These are phyloP conservation scores for Stipa capillata DNA, from an alignment of 176 grass and related monocot species.

Conservation along the genomic window DNA sequence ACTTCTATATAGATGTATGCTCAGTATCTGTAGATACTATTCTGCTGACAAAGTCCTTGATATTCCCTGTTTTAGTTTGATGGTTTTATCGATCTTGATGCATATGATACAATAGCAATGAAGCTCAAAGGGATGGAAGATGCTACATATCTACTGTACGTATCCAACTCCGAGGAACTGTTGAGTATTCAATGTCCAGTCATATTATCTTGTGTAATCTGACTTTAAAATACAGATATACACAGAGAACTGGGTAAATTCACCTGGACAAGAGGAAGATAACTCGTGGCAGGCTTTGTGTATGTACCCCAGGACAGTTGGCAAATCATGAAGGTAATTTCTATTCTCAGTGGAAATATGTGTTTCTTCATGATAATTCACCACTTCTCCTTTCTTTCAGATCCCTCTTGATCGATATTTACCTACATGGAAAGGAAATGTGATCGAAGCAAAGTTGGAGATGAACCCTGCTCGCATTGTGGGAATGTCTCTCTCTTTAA, in stretches of 20 bases:
- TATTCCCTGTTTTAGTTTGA: conserved; percentile 53
- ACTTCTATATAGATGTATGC: not conserved
- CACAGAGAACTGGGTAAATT: conserved; percentile 96
- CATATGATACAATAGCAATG: conserved; percentile 97
- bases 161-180: not conserved
- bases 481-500: conserved; percentile 82
- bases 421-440: conserved; percentile 83
- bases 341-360: not conserved
- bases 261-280: conserved; percentile 87
- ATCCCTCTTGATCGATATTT: conserved; percentile 72
- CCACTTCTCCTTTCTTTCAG: conserved; percentile 25
- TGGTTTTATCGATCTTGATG: conserved; percentile 84
- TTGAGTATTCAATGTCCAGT: conserved; percentile 17
- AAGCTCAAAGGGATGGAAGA: conserved; percentile 85
- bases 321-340: conserved; percentile 69
- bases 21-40: not conserved
- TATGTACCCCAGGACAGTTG: conserved; percentile 51
- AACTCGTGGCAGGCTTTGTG: conserved; percentile 94
- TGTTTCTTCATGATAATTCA: not conserved
- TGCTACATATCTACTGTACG: conserved; percentile 96
- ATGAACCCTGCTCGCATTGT: conserved; percentile 91
- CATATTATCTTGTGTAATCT: not conserved
- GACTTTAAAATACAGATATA: conserved; percentile 65
- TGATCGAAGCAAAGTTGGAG: conserved; percentile 61
- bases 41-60: conserved; percentile 16